These are phyloP conservation scores for Rossbeevera mucosa DNA, from an alignment of 768 basidiomycete species.

Conservation along the genomic window DNA sequence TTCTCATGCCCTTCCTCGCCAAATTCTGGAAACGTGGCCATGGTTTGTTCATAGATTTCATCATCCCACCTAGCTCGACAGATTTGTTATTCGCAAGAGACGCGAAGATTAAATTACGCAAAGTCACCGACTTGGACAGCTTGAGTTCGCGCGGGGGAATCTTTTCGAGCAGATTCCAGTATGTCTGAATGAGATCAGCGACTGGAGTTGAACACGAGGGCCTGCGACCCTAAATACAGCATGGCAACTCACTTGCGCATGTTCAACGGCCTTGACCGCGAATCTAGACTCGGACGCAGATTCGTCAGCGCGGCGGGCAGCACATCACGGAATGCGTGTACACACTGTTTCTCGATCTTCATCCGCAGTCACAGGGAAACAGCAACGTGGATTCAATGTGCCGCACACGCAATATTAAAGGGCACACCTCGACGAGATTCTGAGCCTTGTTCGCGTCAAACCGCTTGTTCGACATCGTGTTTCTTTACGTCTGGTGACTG, in stretches of 20 bases:
- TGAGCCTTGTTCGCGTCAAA: constrained; percentile 93
- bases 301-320: constrained; percentile 7
- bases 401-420: constrained; percentile 1
- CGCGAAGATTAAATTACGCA: background rate
- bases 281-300: constrained; percentile 20
- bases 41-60: constrained; percentile 79
- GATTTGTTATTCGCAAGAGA: constrained; percentile 11
- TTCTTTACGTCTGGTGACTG: constrained; percentile 18
- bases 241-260: constrained; percentile 74
- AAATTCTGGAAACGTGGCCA: constrained; percentile 79
- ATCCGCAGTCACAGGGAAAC: constrained; percentile 2
- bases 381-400: constrained; percentile 20
- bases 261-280: constrained; percentile 88
- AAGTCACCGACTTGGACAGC: constrained; percentile 66
- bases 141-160: constrained; percentile 71
- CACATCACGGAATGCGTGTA: constrained; percentile 11
- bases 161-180: constrained; percentile 89
- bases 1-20: constrained; percentile 42
- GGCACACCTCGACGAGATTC: constrained; percentile 78
- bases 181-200: constrained; percentile 54
- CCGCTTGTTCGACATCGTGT: constrained; percentile 41
- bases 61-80: constrained; percentile 67
- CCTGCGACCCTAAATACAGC: background rate
- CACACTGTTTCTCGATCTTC: constrained; percentile 96
- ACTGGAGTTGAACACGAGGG: constrained; percentile 6